phyloP scores from a whole-genome alignment of 768 basidiomycete species.

The Kwoniella pini region DNA sequence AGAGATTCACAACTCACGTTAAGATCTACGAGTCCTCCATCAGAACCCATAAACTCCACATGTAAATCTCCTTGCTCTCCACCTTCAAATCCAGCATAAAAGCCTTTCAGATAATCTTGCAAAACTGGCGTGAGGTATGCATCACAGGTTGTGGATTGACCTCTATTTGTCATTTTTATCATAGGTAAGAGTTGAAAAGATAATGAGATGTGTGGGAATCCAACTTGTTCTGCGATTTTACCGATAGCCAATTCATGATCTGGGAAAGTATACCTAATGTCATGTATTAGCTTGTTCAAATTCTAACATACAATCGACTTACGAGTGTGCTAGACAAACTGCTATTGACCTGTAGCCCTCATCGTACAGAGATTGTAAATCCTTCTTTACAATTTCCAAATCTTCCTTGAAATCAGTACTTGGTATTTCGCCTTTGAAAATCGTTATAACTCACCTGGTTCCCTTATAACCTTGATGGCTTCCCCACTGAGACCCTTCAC shows the following conservation, averaged over 20 bases:
- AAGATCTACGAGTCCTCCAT: slow-evolving; percentile 59
- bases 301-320: slow-evolving; percentile 44
- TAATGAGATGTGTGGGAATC: slow-evolving; percentile 87
- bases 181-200: slow-evolving; percentile 60
- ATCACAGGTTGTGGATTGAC: slow-evolving; percentile 42
- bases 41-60: slow-evolving; percentile 80
- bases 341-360: slow-evolving; percentile 87
- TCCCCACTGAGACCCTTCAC: slow-evolving; percentile 83
- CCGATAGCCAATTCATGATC: slow-evolving; percentile 78
- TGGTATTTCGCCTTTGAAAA: too few species aligned
- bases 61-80: slow-evolving; percentile 28
- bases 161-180: slow-evolving; percentile 47
- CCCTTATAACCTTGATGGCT: slow-evolving; percentile 77
- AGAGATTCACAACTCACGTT: slow-evolving; percentile 21
- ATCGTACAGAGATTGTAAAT: slow-evolving; percentile 71
- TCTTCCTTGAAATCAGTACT: not conserved
- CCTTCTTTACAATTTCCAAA: slow-evolving; percentile 57
- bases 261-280: slow-evolving; percentile 64
- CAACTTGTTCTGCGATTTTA: slow-evolving; percentile 69
- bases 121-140: slow-evolving; percentile 49
- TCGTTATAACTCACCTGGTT: slow-evolving; percentile 70
- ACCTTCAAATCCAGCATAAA: slow-evolving; percentile 40
- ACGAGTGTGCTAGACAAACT: slow-evolving; percentile 86
- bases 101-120: slow-evolving; percentile 40
- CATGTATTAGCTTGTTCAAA: slow-evolving; percentile 14